A percentile compares a stretch with the other conserved stretches of the same genome.
Evolutionary conservation across 139 green algal species (phyloP).

Genomic region (Auxenochlorella pyrenoidosa): DNA sequence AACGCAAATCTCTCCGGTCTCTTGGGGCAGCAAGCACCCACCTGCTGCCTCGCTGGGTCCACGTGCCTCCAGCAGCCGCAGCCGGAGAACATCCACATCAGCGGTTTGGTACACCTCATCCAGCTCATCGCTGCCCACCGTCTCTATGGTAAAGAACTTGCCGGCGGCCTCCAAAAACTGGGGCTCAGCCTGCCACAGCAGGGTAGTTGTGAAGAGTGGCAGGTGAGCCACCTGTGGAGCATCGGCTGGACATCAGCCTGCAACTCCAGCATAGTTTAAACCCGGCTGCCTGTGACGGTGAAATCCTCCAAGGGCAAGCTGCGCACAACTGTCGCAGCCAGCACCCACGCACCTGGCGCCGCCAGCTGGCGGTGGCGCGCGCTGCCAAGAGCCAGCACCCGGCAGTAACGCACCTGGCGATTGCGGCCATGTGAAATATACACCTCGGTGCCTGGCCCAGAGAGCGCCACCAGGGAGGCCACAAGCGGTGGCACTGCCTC

Average conservation of each 20-base stretch:
- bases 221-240: not conserved
- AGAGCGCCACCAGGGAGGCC: constrained; percentile 1
- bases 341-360: not conserved
- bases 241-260: no score
- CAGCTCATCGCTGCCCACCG: constrained; percentile 47
- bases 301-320: no score
- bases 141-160: constrained; percentile 22
- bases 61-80: not conserved
- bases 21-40: no score
- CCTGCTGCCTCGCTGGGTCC: no score
- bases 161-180: constrained; percentile 45
- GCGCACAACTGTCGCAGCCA: not conserved
- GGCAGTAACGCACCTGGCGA: not conserved
- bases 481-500: constrained; percentile 10
- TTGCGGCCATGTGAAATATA: constrained; percentile 20
- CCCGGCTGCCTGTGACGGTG: not conserved
- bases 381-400: not conserved
- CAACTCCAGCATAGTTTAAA: not conserved
- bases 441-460: not conserved
- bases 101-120: constrained; percentile 60
- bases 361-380: not conserved
- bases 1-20: no score
- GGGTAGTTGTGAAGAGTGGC: not conserved
- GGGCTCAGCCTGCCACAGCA: constrained; percentile 26
- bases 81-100: constrained; percentile 61